A percentile compares a stretch with the other conserved stretches of the same genome.
Conservation (phyloP, 345 rosid genomes). For the Raphanus raphanistrum region DNA sequence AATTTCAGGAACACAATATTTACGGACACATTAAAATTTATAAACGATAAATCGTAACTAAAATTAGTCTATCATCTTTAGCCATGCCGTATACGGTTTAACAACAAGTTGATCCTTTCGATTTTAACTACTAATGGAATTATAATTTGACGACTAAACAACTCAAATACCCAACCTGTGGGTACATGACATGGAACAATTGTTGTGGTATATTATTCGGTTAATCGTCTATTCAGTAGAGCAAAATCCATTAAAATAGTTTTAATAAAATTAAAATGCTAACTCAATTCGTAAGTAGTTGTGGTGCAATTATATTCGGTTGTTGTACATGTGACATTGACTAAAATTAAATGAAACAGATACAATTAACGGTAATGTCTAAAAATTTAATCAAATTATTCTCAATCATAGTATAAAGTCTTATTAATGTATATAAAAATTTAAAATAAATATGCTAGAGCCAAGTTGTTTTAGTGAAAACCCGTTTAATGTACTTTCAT, state of each 20-base stretch:
- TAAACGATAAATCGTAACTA: neutral
- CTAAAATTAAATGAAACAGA: constrained; percentile 14
- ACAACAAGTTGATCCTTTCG: neutral
- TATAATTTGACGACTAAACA: constrained; percentile 1
- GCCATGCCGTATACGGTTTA: neutral
- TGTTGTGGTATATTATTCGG: neutral
- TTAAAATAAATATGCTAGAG: neutral
- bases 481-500: neutral
- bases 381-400: neutral
- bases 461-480: neutral
- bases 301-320: constrained; percentile 27
- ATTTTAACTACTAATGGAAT: neutral
- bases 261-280: constrained; percentile 3
- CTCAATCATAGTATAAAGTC: constrained; percentile 21
- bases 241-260: neutral
- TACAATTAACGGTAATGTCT: constrained; percentile 11
- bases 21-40: neutral
- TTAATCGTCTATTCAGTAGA: neutral
- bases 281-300: constrained; percentile 13
- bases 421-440: neutral
- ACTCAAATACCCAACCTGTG: neutral
- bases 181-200: constrained; percentile 6
- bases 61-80: neutral
- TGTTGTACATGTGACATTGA: constrained; percentile 31
- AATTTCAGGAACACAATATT: neutral